Conservation (phyloP, 2,329 filamentous ascomycete genomes). For the Coniosporium uncinatum region DNA sequence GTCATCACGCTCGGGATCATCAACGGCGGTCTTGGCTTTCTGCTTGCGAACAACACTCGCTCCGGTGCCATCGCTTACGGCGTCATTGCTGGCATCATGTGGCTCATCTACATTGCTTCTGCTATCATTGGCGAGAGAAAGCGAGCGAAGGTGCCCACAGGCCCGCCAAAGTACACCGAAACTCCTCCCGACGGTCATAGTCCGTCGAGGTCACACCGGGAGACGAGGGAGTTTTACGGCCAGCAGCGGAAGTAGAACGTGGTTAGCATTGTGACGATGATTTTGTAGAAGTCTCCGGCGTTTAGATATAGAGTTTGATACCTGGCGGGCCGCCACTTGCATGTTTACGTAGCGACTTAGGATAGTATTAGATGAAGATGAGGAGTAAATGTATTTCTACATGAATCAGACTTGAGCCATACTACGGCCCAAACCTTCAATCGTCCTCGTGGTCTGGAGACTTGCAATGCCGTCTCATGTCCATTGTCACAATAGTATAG, state of each 20-base stretch:
- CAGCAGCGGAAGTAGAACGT: conserved; percentile 1
- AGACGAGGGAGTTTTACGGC: conserved; percentile 2
- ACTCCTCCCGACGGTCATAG: neutral
- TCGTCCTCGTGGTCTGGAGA: too few relatives aligned
- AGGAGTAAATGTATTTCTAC: too few relatives aligned
- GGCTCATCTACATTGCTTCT: conserved; percentile 14
- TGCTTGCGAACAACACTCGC: conserved; percentile 32
- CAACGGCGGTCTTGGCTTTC: conserved; percentile 51
- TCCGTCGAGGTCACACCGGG: neutral
- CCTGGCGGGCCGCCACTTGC: too few relatives aligned
- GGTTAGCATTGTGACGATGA: too few relatives aligned
- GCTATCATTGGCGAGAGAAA: conserved; percentile 8
- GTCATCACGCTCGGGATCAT: conserved; percentile 46
- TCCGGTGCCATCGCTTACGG: conserved; percentile 41
- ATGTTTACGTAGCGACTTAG: too few relatives aligned
- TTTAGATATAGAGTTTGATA: too few relatives aligned
- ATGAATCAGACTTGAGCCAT: too few relatives aligned
- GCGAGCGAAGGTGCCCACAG: neutral
- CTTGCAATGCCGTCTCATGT: too few relatives aligned
- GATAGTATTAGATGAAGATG: too few relatives aligned
- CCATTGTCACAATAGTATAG: too few relatives aligned
- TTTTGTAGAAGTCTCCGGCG: too few relatives aligned
- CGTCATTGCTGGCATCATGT: conserved; percentile 42
- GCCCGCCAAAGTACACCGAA: conserved; percentile 7
- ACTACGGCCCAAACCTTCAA: too few relatives aligned